Percentiles rank a stretch among this genome's conserved stretches.
Evolutionary conservation across 2,329 filamentous ascomycete species (phyloP).

Genomic region (Basipetospora chlamydospora): DNA sequence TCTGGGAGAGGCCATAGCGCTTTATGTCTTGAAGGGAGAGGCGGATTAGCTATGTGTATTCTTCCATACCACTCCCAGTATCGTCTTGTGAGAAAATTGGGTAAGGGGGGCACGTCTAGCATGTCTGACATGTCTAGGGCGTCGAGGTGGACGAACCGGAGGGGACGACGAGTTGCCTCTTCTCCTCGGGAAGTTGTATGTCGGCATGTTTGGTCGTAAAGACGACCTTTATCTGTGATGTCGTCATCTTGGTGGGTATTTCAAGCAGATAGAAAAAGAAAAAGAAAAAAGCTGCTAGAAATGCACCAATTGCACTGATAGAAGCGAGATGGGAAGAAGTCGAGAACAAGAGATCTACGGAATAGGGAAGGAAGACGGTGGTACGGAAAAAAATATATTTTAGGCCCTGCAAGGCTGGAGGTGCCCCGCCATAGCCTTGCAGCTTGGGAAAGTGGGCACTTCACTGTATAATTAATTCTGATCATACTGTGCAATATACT

Average conservation of each 20-base stretch:
- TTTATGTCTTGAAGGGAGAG: slow-evolving; percentile 44
- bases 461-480: too few relatives aligned
- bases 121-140: too few relatives aligned
- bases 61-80: too few relatives aligned
- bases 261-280: not conserved
- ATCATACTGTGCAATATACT: too few relatives aligned
- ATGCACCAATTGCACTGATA: too few relatives aligned
- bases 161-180: slow-evolving; percentile 47
- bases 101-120: too few relatives aligned
- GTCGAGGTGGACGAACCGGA: slow-evolving; percentile 25
- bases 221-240: slow-evolving; percentile 48
- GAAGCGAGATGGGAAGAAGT: too few relatives aligned
- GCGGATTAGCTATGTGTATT: too few relatives aligned
- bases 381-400: slow-evolving; percentile 1
- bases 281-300: slow-evolving; percentile 6
- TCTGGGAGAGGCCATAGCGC: slow-evolving; percentile 55
- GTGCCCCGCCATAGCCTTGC: slow-evolving; percentile 6
- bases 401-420: slow-evolving; percentile 1
- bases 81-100: too few relatives aligned
- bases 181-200: slow-evolving; percentile 47
- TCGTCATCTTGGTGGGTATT: slow-evolving; percentile 8
- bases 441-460: too few relatives aligned
- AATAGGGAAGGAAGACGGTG: too few relatives aligned
- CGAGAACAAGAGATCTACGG: too few relatives aligned
- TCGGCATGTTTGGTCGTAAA: slow-evolving; percentile 51